Percentiles rank a stretch among this genome's conserved stretches.
Evolutionary conservation across 768 basidiomycete genomes (phyloP).

Genomic region (Leccinum ochraceum): DNA sequence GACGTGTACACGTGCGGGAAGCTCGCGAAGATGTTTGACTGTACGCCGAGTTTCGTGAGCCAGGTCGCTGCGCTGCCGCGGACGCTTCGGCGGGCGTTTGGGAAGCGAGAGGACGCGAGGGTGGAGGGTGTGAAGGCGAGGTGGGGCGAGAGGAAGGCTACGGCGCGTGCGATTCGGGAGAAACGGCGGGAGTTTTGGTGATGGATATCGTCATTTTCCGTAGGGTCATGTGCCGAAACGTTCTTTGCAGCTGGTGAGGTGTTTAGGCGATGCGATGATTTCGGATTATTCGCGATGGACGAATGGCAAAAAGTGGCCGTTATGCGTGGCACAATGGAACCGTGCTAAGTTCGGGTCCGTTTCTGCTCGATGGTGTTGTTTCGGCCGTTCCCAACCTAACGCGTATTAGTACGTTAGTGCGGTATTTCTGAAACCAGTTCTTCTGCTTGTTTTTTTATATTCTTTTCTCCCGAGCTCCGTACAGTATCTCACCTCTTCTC

Average conservation of each 20-base stretch:
- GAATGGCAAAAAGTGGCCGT: too few species aligned
- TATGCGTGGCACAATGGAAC: too few species aligned
- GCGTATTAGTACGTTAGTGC: too few species aligned
- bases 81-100: conserved; percentile 44
- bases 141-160: conserved; percentile 73
- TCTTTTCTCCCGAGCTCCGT: not conserved
- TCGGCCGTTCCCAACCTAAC: not conserved
- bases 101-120: conserved; percentile 44
- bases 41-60: conserved; percentile 67
- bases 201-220: not conserved
- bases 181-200: conserved; percentile 77
- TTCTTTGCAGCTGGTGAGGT: not conserved
- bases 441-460: too few species aligned
- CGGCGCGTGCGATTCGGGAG: conserved; percentile 60
- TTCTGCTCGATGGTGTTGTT: not conserved
- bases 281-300: too few species aligned
- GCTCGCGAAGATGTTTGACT: conserved; percentile 78
- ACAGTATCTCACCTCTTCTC: not conserved
- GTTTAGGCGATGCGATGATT: too few species aligned
- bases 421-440: not conserved
- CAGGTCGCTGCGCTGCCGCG: conserved; percentile 63
- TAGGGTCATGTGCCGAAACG: too few species aligned
- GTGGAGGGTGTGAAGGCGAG: conserved; percentile 49
- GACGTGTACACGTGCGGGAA: conserved; percentile 56
- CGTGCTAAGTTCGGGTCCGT: too few species aligned